A percentile compares a stretch with the other conserved stretches of the same genome.
phyloP scores from a whole-genome alignment of 179 eudicot species.

The Beta corolliflora region DNA sequence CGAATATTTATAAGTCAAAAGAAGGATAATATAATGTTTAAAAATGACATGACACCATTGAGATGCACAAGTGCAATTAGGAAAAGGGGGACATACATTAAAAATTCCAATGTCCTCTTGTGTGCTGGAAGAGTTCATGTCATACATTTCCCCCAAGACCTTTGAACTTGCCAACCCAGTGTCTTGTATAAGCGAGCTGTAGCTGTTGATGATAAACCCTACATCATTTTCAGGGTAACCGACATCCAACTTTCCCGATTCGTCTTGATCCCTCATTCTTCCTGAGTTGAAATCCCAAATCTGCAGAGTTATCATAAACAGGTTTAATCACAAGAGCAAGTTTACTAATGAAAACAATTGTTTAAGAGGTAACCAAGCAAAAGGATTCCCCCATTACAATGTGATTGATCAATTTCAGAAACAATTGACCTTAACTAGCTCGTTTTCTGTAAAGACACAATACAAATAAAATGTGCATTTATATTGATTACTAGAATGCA shows the following conservation, averaged over 20 bases:
- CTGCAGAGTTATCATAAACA: constrained; percentile 39
- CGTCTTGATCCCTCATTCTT: constrained; percentile 53
- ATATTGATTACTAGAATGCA: no score
- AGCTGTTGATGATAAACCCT: constrained; percentile 51
- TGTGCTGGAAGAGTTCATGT: constrained; percentile 34
- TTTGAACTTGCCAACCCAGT: constrained; percentile 39
- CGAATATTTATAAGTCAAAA: no score
- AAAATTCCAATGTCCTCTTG: constrained; percentile 45
- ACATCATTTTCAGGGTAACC: constrained; percentile 42
- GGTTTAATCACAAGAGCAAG: not conserved
- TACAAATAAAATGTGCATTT: not conserved
- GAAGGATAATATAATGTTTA: no score
- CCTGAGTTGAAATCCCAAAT: constrained; percentile 97
- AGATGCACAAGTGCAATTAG: not conserved
- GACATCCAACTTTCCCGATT: constrained; percentile 45
- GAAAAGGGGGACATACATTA: constrained; percentile 39
- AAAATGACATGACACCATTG: no score
- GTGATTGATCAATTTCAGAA: no score
- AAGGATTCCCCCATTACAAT: not conserved
- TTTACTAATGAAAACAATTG: not conserved
- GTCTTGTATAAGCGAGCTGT: constrained; percentile 52
- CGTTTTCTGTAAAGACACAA: not conserved
- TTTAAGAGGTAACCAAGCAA: not conserved
- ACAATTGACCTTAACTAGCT: not conserved
- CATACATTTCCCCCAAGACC: constrained; percentile 51